A percentile compares a stretch with the other conserved stretches of the same genome.
phyloP scores from a whole-genome alignment of 148 eudicot genomes.

The Cornus florida region DNA sequence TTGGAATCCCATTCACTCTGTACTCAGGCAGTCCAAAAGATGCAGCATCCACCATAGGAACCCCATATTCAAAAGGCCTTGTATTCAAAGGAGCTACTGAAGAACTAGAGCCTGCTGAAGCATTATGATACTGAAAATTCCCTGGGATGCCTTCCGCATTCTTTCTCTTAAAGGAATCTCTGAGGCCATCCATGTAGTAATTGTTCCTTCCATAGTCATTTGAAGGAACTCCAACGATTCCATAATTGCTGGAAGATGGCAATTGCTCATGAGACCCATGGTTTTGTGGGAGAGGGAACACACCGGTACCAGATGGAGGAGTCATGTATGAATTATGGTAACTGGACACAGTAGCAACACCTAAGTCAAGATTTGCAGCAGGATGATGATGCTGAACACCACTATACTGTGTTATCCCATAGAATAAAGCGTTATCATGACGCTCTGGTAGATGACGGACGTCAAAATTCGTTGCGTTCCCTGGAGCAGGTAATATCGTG shows the following conservation, averaged over 20 bases:
- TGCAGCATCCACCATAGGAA: conserved; percentile 37
- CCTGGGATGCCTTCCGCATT: conserved; percentile 51
- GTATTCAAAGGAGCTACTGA: conserved; percentile 42
- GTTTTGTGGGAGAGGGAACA: conserved; percentile 53
- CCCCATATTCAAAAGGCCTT: conserved; percentile 46
- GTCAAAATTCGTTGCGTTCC: conserved; percentile 42
- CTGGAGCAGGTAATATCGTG: conserved; percentile 49
- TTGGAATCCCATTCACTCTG: conserved; percentile 34
- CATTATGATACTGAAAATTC: conserved; percentile 43
- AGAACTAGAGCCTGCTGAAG: conserved; percentile 66
- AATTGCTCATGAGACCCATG: conserved; percentile 55
- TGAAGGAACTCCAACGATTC: conserved; percentile 38
- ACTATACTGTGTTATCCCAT: conserved; percentile 53
- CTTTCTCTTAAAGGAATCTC: conserved; percentile 71
- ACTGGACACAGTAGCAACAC: conserved; percentile 38
- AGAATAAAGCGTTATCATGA: conserved; percentile 46
- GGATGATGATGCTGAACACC: conserved; percentile 54
- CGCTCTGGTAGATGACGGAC: conserved; percentile 44
- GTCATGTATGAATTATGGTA: conserved; percentile 51
- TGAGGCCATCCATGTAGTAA: conserved; percentile 44
- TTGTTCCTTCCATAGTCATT: conserved; percentile 47
- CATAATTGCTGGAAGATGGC: conserved; percentile 52
- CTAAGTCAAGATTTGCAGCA: conserved; percentile 50
- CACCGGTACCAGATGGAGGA: conserved; percentile 50
- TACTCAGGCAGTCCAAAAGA: conserved; percentile 45